Evolutionary conservation across 108 stramenopile genomes (phyloP).

Genomic region (Aurantiochytrium sp.): DNA sequence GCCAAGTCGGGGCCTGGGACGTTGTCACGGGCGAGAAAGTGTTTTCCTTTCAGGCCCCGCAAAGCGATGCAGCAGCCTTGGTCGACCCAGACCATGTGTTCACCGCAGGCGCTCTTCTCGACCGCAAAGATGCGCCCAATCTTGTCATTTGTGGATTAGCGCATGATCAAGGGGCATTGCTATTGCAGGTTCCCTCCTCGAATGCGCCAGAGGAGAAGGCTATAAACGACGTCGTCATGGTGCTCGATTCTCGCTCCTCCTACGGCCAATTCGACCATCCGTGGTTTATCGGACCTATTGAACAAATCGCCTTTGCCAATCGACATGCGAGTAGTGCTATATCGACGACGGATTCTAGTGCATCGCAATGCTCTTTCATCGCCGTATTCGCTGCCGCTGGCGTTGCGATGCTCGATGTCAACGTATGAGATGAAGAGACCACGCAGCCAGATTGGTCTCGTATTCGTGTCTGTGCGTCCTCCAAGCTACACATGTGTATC

Average conservation of each 20-base stretch:
- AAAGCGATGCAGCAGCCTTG: not conserved
- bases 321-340: not conserved
- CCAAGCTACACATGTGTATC: not conserved
- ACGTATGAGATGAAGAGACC: not conserved
- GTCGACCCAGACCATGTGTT: not conserved
- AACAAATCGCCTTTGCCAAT: not conserved
- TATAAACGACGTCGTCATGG: not conserved
- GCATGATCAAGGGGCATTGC: not conserved
- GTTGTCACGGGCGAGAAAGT: not conserved
- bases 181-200: not conserved
- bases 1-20: not conserved
- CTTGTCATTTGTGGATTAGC: not conserved
- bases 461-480: not conserved
- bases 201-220: not conserved
- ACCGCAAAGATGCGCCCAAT: not conserved
- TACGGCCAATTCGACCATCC: not conserved
- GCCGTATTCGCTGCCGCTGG: not conserved
- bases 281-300: not conserved
- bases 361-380: not conserved
- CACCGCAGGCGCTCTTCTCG: not conserved
- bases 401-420: not conserved
- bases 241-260: not conserved
- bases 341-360: not conserved
- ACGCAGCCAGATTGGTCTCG: not conserved
- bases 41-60: not conserved